Evolutionary conservation across 108 stramenopile species (phyloP), one percentile per base, ranked within the genome.

Genomic region (Skeletonema marinoi): DNA sequence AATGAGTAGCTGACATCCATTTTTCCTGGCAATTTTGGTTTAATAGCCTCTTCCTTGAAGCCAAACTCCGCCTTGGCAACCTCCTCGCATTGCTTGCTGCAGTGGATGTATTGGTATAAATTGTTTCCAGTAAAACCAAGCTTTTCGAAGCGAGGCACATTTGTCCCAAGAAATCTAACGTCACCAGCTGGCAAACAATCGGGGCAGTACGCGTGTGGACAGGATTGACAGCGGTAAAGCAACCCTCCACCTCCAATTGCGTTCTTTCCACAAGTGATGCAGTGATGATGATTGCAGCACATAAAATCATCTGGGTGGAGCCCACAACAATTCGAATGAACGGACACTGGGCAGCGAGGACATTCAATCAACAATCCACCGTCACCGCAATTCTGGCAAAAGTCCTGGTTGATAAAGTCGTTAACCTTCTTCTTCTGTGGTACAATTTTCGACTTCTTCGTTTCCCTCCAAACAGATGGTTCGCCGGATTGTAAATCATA

Each of bases 281-380:
- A 97, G 33, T 65, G 68, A 83, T 97, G 97, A 62, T 97, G 97
- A 6, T 86, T 80, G 54, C 97, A 97, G 16, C 46, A 74, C n/a
- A 63, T 66, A 60, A 82, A 87, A 4, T 82, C 68, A 46, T 73
- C 64, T 60, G 70, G 65, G n/a, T 62, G 32, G 16, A 86, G 31
- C 17, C 87, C 89, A 68, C 65, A 77, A 70, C 90, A 88, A 13
- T 50, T 5, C 12, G 65, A 46, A 59, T 92, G 92, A 1, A 83
- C 71, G 32, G 82, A 84, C 9, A 83, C 51, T 5, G 92, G 92
- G 67, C 92, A 92, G 12, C 74, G 63, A 29, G 89, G 85, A 67
- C 95, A 96, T 38, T 77, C 75, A 35, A 93, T 74, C n/a, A 96
- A 48, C 6, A 58, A 36, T 46, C 95, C 95, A n/a, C 95, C 92